Base-by-base conservation (phyloP, 2,329 filamentous ascomycete species). In the Aspergillus transmontanensis region DNA sequence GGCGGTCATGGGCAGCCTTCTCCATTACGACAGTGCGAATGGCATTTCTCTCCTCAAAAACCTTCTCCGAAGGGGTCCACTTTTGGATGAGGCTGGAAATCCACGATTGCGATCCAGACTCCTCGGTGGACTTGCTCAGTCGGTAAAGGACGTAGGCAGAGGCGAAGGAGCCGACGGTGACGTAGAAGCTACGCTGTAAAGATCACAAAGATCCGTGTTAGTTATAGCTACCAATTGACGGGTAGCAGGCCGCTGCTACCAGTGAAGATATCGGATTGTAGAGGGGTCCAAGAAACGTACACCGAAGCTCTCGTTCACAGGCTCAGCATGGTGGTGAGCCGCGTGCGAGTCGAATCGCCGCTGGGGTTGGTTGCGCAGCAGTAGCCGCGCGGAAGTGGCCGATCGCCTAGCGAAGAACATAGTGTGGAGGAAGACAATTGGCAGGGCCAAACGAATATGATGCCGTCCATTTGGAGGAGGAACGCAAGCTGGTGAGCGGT, bases 1-100 rank as follows among this genome's bases (percentile, higher is more conserved):
- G 85, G 64, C 86, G 80, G 74, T 91, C 88, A 57, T 81, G 78
- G 41, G 85, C 88, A 28, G 87, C 88, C 77, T 86, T 85, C 79
- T 90, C 87, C 66, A 89, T 78, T 67, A 85, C 83, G 63, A 81
- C 79, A 12, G 85, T 86, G 76, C 89, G 88, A 58, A 89, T 72
- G 60, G 84, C 83, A 72, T 89, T 90, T 69, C 83, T 81, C 68
- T 82, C 78, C 59, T 83, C 83, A 76, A 82, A 86, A 48, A 79
- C 73, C 63, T 85, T 82, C 69, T 86, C 80, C 62, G 82, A 82
- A 26, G 83, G 77, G 41, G 82, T 81, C 75, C 85, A 89, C 68
- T 82, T 82, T 67, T 83, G 77, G 72, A 90, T 87, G 71, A 86
- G 68, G 68, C 71, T 66, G 63, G 80, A 77, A 58, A 82, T 73